Evolutionary conservation across 1,284 basidiomycete species (phyloP).

Genomic region (Ceratobasidium sp.): DNA sequence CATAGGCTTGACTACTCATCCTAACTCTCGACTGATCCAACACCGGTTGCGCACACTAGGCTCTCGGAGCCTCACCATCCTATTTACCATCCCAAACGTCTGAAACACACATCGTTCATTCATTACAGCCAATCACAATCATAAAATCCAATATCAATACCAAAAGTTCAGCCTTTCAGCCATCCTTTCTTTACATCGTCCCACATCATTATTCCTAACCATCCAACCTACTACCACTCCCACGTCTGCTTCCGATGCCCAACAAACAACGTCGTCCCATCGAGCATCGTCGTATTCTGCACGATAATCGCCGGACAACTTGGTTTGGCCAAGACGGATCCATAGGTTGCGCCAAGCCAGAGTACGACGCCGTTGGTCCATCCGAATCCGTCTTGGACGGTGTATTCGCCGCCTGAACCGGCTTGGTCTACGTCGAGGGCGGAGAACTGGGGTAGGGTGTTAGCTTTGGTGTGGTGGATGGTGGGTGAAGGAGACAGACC

Average conservation of each 20-base stretch:
- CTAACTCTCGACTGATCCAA: too few species aligned
- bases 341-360: slow-evolving; percentile 80
- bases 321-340: slow-evolving; percentile 71
- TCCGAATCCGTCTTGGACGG: slow-evolving; percentile 85
- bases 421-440: slow-evolving; percentile 80
- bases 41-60: too few species aligned
- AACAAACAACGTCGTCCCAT: slow-evolving; percentile 44
- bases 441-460: slow-evolving; percentile 53
- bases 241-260: slow-evolving; percentile 27
- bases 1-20: too few species aligned
- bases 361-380: slow-evolving; percentile 91
- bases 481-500: slow-evolving; percentile 61
- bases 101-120: too few species aligned
- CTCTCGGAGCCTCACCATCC: too few species aligned
- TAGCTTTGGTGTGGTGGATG: background rate
- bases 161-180: too few species aligned
- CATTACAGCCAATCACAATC: too few species aligned
- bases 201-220: background rate
- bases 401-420: slow-evolving; percentile 88
- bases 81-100: too few species aligned
- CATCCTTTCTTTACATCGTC: background rate
- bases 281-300: slow-evolving; percentile 48
- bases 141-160: too few species aligned
- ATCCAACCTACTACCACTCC: background rate
- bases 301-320: slow-evolving; percentile 67